Percentiles rank a stretch among this genome's conserved stretches.
Conservation (phyloP, 768 basidiomycete species). For the Boletus vinaceobasis region DNA sequence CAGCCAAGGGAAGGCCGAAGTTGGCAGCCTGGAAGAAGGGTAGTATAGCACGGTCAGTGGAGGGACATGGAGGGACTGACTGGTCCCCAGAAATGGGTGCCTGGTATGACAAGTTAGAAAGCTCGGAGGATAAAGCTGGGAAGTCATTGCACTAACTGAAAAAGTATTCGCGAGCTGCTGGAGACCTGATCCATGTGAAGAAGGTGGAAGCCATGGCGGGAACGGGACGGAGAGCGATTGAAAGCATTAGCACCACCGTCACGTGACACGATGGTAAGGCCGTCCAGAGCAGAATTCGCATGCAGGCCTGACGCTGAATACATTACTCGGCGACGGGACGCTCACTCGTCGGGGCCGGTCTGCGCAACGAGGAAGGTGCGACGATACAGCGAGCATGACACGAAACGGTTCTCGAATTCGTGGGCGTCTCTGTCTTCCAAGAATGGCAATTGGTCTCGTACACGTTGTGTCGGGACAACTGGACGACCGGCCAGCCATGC, state of each 20-base stretch:
- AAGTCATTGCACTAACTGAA: conserved; percentile 64
- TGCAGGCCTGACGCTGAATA: neutral
- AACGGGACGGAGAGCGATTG: neutral
- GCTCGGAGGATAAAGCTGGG: neutral
- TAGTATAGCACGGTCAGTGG: conserved; percentile 2
- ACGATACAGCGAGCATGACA: neutral
- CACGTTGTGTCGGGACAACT: conserved; percentile 23
- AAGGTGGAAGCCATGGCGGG: conserved; percentile 76
- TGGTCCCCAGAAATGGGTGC: conserved; percentile 98
- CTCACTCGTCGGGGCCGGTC: neutral
- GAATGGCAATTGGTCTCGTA: conserved; percentile 30
- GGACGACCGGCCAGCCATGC: conserved; percentile 20
- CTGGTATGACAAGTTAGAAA: conserved; percentile 40
- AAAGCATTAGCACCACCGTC: neutral
- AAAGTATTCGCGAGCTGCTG: conserved; percentile 90
- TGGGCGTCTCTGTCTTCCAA: conserved; percentile 18
- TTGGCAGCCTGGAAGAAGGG: conserved; percentile 74
- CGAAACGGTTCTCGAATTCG: neutral
- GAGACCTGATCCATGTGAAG: conserved; percentile 85
- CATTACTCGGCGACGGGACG: neutral
- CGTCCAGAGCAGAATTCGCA: too few relatives aligned
- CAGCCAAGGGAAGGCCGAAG: conserved; percentile 96
- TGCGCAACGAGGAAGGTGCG: neutral
- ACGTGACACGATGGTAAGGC: conserved; percentile 5
- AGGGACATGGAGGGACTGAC: conserved; percentile 46